A percentile compares a stretch with the other conserved stretches of the same genome.
Conservation (phyloP, 257 asterid species). For the Datura wrightii region DNA sequence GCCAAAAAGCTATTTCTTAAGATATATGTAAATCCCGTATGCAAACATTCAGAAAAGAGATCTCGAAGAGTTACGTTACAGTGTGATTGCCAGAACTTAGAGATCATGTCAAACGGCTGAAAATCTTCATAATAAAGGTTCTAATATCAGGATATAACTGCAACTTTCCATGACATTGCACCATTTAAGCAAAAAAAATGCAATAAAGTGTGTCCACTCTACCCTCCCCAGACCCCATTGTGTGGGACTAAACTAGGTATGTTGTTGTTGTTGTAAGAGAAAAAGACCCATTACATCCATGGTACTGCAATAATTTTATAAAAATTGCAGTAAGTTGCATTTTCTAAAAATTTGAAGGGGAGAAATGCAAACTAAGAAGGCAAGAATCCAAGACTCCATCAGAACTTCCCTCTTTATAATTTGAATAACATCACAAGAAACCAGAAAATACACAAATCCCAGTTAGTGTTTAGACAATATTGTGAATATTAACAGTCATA, state of each 20-base stretch:
- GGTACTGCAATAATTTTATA: not conserved
- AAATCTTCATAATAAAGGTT: not conserved
- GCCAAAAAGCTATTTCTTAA: not conserved
- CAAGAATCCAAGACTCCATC: not conserved
- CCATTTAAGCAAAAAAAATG: not conserved
- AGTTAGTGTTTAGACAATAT: slow-evolving; percentile 9
- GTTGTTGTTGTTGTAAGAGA: not conserved
- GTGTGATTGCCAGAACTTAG: not conserved
- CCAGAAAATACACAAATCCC: not conserved
- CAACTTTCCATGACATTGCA: not conserved
- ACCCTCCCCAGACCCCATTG: no score
- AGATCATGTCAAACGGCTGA: not conserved
- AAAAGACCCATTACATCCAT: not conserved
- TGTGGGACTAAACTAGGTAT: no score
- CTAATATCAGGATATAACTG: not conserved
- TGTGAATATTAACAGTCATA: not conserved
- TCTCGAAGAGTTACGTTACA: not conserved
- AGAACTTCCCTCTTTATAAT: not conserved
- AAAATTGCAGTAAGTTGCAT: slow-evolving; percentile 3
- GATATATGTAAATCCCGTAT: not conserved
- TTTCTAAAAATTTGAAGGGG: not conserved
- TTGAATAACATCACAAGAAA: not conserved
- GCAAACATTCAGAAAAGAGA: slow-evolving; percentile 5
- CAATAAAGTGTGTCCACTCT: not conserved
- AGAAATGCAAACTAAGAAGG: not conserved